Evolutionary conservation across 169 alveolate species (phyloP).

Genomic region (Plasmodium berghei): DNA sequence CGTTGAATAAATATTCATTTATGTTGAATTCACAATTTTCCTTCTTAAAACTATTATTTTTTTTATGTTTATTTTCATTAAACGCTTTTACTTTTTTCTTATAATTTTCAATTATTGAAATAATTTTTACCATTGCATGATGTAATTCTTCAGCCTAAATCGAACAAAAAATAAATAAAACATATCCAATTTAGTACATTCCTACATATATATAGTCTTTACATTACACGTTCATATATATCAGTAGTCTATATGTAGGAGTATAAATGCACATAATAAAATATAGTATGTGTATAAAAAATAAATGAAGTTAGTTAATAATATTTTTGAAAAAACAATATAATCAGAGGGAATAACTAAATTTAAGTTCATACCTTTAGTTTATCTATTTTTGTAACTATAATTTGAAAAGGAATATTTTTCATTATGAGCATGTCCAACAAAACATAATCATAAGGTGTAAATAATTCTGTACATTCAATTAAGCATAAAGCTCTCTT

Average conservation of each 20-base stretch:
- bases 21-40: constrained; percentile 42
- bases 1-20: constrained; percentile 53
- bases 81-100: constrained; percentile 32
- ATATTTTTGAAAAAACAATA: too few species aligned
- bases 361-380: constrained; percentile 67
- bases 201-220: not conserved
- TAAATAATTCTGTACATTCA: constrained; percentile 85
- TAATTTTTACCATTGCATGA: constrained; percentile 39
- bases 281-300: too few species aligned
- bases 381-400: constrained; percentile 86
- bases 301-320: too few species aligned
- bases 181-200: not conserved
- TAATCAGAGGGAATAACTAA: too few species aligned
- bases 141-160: constrained; percentile 52
- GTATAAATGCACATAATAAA: too few species aligned
- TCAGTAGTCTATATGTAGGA: too few species aligned
- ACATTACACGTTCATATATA: too few species aligned
- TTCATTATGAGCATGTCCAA: constrained; percentile 86
- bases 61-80: constrained; percentile 21
- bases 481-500: constrained; percentile 84
- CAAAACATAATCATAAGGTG: constrained; percentile 81
- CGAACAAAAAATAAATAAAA: constrained; percentile 1
- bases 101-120: constrained; percentile 46
- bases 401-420: constrained; percentile 85
- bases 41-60: not conserved